Evolutionary conservation across 2,329 filamentous ascomycete genomes (phyloP).

Genomic region (Apiospora malaysiana): DNA sequence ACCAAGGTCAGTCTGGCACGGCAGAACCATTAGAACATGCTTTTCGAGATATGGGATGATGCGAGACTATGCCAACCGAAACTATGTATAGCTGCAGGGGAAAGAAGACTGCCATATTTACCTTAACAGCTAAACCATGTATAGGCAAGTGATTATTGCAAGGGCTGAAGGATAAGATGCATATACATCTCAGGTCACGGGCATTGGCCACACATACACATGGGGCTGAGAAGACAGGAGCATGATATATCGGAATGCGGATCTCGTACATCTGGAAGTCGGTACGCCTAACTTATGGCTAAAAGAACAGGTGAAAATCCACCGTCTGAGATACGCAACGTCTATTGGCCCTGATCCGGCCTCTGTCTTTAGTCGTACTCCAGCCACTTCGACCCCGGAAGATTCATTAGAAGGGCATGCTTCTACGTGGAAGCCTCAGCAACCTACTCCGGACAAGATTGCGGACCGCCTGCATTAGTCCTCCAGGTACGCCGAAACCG

Average conservation of each 20-base stretch:
- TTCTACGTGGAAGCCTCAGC: neutral
- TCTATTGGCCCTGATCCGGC: neutral
- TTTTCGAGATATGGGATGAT: neutral
- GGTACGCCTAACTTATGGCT: neutral
- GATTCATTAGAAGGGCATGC: neutral
- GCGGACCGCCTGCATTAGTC: constrained; percentile 9
- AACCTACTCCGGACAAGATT: neutral
- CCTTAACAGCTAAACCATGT: neutral
- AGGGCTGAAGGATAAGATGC: neutral
- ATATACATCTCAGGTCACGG: neutral
- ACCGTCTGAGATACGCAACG: neutral
- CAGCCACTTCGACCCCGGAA: constrained; percentile 2
- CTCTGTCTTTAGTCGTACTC: neutral
- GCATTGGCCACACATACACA: neutral
- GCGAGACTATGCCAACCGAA: neutral
- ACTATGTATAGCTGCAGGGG: neutral
- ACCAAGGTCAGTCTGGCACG: neutral
- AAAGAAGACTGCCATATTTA: neutral
- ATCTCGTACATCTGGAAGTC: too few species aligned
- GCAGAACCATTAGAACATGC: neutral
- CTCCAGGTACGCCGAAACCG: neutral
- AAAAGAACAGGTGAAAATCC: neutral
- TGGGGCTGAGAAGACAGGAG: neutral
- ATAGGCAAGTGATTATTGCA: neutral
- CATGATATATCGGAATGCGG: neutral